These are phyloP conservation scores for Isoetes taiwanensis DNA, from an alignment of 75 land plant genomes.

Conservation along the genomic window DNA sequence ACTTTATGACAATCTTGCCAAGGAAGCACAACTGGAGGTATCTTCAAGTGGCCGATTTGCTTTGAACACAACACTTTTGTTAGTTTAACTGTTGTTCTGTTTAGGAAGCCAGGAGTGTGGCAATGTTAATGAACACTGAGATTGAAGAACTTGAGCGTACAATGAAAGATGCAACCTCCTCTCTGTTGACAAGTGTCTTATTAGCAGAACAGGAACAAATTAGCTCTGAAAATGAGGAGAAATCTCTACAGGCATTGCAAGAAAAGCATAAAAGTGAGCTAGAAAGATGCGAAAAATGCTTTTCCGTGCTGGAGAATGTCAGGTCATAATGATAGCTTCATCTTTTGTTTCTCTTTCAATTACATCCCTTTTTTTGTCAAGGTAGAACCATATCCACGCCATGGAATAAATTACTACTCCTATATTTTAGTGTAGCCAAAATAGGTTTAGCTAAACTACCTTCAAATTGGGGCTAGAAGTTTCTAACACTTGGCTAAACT, in stretches of 20 bases:
- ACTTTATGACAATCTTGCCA: constrained; percentile 12
- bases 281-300: constrained; percentile 16
- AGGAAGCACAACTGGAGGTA: constrained; percentile 13
- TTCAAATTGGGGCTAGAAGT: too few relatives aligned
- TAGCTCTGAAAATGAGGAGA: constrained; percentile 10
- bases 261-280: constrained; percentile 23
- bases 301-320: constrained; percentile 19
- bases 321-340: too few relatives aligned
- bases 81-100: neutral
- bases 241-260: constrained; percentile 1
- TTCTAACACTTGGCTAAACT: too few relatives aligned
- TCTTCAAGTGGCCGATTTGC: too few relatives aligned
- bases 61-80: neutral
- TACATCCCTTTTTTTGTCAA: too few relatives aligned
- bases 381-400: too few relatives aligned
- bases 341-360: too few relatives aligned
- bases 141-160: constrained; percentile 20
- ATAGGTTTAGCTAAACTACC: too few relatives aligned
- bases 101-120: constrained; percentile 13
- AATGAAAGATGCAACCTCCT: constrained; percentile 9
- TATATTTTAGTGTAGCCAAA: too few relatives aligned
- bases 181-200: constrained; percentile 5
- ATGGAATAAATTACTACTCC: too few relatives aligned
- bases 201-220: constrained; percentile 8
- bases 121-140: constrained; percentile 13